Base-by-base conservation (phyloP, 495 filamentous ascomycete genomes). In the Penicillium subrubescens region DNA sequence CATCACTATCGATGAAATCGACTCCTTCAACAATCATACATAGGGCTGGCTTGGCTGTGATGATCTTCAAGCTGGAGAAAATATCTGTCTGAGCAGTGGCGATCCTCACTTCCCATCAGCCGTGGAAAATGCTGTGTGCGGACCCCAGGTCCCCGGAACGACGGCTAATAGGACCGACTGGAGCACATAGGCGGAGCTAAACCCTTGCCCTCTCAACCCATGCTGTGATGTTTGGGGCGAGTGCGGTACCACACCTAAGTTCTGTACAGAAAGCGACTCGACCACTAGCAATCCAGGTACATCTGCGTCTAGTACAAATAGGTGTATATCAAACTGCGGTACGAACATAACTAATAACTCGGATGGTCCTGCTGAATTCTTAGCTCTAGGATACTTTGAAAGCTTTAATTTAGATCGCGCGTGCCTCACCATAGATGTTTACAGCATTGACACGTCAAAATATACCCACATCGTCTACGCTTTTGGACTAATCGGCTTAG, bases 401-500 rank as follows among this genome's bases (percentile, higher is more conserved):
- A 6, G 0, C 1, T 55, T 23, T 19, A 17, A 14, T 29, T 0
- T 2, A 10, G 62, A 63, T 52, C 33, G 33, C 2, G 14, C 69
- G 3, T 77, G 76, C 33, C 63, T 78, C 19, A 62, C 44, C 17
- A 66, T 67, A 46, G 39, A 37, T 8, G 60, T 62, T 27, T 54
- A 34, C 25, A 14, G 60, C 0, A 67, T 74, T 56, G 60, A 79
- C 34, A 62, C 67, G 1, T 53, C 44, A 31, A 53, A 60, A 1
- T 83, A 82, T 58, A 80, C 77, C 1, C 80, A 84, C 60, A 63
- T 84, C 8, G 75, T 83, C 60, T 82, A 76, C 56, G 72, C 65
- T 4, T 86, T 86, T 67, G 82, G 63, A 2, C 67, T 54, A 11
- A 65, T 84, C 34, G 76, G 68, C 21, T 14, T 53, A 2, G 64